These are phyloP conservation scores for Lipomyces chichibuensis DNA, from an alignment of 805 yeast genomes.

Conservation along the genomic window DNA sequence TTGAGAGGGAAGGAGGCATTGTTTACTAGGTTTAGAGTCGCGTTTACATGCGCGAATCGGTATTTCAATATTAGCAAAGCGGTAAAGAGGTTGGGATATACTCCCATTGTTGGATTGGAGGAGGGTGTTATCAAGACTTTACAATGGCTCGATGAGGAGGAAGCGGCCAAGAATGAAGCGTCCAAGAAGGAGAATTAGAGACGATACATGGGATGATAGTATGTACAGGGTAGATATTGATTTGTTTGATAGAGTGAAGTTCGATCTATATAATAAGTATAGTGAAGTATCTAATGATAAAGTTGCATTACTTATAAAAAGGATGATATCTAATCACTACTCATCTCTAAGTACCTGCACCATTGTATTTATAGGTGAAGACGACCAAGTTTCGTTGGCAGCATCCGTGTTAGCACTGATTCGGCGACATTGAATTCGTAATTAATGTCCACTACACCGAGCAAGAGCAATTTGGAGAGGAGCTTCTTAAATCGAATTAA, in stretches of 20 bases:
- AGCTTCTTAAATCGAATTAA: no score
- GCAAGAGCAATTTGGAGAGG: no score
- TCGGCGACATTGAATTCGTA: no score
- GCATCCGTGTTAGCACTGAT: no score
- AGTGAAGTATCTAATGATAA: no score
- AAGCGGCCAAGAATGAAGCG: conserved; percentile 21
- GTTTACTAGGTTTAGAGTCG: conserved; percentile 93
- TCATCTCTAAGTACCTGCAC: no score
- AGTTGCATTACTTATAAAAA: no score
- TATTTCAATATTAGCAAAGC: conserved; percentile 93
- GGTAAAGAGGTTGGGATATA: conserved; percentile 71
- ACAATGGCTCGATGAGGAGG: conserved; percentile 82
- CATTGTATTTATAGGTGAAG: no score
- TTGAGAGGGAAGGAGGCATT: conserved; percentile 83
- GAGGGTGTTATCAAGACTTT: conserved; percentile 78
- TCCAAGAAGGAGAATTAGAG: conserved; percentile 13
- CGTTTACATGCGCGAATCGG: conserved; percentile 87
- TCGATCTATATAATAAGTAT: no score
- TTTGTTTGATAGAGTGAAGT: not conserved
- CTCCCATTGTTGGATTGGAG: conserved; percentile 76
- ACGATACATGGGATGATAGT: not conserved
- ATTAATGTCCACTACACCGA: no score
- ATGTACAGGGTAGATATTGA: not conserved
- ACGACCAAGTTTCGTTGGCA: no score
- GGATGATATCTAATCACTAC: no score